These are phyloP conservation scores for Cytospora piceae DNA, from an alignment of 2,329 filamentous ascomycete genomes.

Conservation along the genomic window DNA sequence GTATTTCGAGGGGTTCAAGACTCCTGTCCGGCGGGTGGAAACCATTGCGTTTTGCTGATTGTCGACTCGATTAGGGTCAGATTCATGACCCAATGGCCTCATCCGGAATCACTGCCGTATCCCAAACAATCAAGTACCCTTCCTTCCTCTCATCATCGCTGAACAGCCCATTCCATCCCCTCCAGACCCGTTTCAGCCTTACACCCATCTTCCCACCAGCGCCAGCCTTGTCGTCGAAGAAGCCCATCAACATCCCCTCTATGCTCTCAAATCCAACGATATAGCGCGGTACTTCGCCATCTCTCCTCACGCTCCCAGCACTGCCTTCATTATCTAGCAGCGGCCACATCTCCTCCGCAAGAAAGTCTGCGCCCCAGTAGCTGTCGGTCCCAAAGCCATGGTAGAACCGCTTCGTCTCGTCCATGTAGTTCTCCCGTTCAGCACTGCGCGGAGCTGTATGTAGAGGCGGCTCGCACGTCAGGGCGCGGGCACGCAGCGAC, in stretches of 20 bases:
- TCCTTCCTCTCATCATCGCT: constrained; percentile 63
- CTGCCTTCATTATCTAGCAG: neutral
- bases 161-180: constrained; percentile 63
- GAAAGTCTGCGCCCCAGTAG: constrained; percentile 49
- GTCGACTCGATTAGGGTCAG: neutral
- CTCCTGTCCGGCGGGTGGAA: neutral
- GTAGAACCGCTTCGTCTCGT: constrained; percentile 94
- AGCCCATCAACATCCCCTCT: constrained; percentile 50
- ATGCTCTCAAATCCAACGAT: constrained; percentile 66
- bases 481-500: constrained; percentile 75
- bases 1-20: neutral
- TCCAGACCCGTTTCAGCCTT: constrained; percentile 55
- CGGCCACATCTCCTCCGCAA: constrained; percentile 57
- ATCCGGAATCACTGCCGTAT: constrained; percentile 43
- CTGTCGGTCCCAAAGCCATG: constrained; percentile 49
- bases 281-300: constrained; percentile 52
- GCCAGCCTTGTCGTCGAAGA: constrained; percentile 43
- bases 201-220: constrained; percentile 47
- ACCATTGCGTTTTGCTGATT: neutral
- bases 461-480: constrained; percentile 89
- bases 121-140: constrained; percentile 65
- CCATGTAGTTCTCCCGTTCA: constrained; percentile 71
- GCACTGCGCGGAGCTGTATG: constrained; percentile 60
- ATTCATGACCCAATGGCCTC: constrained; percentile 29
- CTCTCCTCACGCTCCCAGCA: constrained; percentile 18